A percentile compares a stretch with the other conserved stretches of the same genome.
These are phyloP conservation scores for Dothistroma septosporum DNA, from an alignment of 2,329 filamentous ascomycete species.

Conservation along the genomic window DNA sequence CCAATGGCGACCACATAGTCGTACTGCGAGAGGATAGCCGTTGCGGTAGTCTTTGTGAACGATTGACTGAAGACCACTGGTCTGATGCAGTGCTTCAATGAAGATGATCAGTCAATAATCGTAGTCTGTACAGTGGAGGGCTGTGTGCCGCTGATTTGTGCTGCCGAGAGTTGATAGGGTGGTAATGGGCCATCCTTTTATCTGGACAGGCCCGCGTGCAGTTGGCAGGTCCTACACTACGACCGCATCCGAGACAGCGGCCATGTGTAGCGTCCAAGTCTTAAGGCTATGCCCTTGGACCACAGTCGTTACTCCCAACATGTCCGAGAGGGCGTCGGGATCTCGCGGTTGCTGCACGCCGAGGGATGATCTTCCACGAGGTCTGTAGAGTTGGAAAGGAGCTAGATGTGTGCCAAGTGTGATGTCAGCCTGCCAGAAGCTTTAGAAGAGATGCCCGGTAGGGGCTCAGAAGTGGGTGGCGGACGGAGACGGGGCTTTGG, in stretches of 20 bases:
- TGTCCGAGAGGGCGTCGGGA: not conserved
- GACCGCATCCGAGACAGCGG: not conserved
- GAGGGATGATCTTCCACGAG: not conserved
- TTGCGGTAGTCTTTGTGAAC: conserved; percentile 23
- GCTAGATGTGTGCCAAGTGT: not conserved
- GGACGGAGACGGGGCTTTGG: not conserved
- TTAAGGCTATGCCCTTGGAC: not conserved
- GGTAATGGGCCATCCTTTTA: not conserved
- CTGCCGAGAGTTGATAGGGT: not conserved
- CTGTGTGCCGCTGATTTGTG: not conserved
- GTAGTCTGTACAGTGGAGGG: not conserved
- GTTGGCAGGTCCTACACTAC: not conserved
- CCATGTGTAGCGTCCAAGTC: not conserved
- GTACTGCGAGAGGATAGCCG: conserved; percentile 48
- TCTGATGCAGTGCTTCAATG: not conserved
- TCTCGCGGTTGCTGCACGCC: not conserved
- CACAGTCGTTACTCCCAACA: not conserved
- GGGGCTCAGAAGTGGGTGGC: not conserved
- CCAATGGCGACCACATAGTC: conserved; percentile 62
- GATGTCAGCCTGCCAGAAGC: not conserved
- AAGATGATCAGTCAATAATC: not conserved
- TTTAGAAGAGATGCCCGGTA: not conserved
- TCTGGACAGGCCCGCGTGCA: not conserved
- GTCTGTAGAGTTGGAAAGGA: not conserved
- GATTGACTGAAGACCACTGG: not conserved